Evolutionary conservation across 2,329 filamentous ascomycete genomes (phyloP).

Genomic region (Delphinella strobiligena): DNA sequence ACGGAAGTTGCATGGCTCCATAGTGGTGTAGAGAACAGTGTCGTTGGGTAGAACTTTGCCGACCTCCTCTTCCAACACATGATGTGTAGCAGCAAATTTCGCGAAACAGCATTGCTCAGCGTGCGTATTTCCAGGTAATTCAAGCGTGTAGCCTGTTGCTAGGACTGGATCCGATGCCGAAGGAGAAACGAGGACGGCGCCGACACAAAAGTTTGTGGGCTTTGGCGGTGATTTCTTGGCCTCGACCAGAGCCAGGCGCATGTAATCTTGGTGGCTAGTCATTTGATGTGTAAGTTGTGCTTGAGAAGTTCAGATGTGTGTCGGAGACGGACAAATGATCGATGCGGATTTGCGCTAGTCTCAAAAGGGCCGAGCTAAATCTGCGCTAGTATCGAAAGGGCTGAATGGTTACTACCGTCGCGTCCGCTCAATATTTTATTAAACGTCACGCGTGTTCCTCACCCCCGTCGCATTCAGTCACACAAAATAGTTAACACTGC

Average conservation of each 20-base stretch:
- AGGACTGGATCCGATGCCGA: conserved; percentile 45
- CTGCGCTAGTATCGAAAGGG: too few relatives aligned
- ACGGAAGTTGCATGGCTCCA: conserved; percentile 71
- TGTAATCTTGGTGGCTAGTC: conserved; percentile 30
- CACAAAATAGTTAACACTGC: too few relatives aligned
- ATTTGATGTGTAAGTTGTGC: not conserved
- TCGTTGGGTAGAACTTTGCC: conserved; percentile 39
- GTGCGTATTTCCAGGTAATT: conserved; percentile 86
- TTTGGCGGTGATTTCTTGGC: conserved; percentile 72
- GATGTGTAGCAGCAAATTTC: conserved; percentile 44
- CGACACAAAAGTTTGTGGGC: conserved; percentile 86
- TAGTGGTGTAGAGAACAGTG: conserved; percentile 73
- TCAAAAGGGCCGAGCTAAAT: too few relatives aligned
- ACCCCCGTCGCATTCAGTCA: too few relatives aligned
- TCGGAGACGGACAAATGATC: too few relatives aligned
- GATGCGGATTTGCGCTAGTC: too few relatives aligned
- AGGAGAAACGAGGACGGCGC: conserved; percentile 55
- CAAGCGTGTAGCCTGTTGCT: conserved; percentile 79
- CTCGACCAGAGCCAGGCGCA: conserved; percentile 62
- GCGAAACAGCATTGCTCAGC: conserved; percentile 86
- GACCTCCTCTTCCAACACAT: conserved; percentile 42
- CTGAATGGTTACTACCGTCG: too few relatives aligned
- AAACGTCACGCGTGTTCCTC: too few relatives aligned
- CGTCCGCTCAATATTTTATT: too few relatives aligned
- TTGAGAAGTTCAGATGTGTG: too few relatives aligned